phyloP scores from a whole-genome alignment of 2,329 filamentous ascomycete genomes.

The Dothideomycetidae sp. region DNA sequence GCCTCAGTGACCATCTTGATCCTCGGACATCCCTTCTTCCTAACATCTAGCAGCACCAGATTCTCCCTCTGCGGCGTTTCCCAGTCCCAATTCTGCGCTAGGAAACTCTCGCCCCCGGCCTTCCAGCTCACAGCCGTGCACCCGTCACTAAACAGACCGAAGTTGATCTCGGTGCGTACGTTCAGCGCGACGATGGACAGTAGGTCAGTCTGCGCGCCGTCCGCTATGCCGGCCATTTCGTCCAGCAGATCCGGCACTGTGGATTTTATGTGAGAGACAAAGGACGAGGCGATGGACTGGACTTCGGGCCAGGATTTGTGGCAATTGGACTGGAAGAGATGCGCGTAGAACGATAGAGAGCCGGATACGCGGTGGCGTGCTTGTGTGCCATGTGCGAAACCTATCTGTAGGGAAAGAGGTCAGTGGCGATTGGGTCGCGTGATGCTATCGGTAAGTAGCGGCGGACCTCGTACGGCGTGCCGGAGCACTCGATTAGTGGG shows the following conservation, averaged over 20 bases:
- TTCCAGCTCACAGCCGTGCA: conserved; percentile 41
- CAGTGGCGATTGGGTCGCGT: no score
- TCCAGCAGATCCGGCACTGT: conserved; percentile 31
- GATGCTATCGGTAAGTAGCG: not conserved
- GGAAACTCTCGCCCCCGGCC: conserved; percentile 24
- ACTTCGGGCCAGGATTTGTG: conserved; percentile 34
- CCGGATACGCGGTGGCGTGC: conserved; percentile 28
- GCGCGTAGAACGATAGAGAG: conserved; percentile 34
- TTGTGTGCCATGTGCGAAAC: conserved; percentile 31
- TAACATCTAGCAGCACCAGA: conserved; percentile 35
- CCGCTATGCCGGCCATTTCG: conserved; percentile 39
- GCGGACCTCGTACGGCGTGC: conserved; percentile 30
- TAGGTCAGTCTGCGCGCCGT: conserved; percentile 33
- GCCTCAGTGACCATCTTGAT: conserved; percentile 46
- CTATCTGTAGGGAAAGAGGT: no score
- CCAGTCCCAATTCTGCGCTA: conserved; percentile 52
- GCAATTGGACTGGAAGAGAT: conserved; percentile 34
- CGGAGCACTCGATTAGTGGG: conserved; percentile 27
- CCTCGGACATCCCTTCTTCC: conserved; percentile 29
- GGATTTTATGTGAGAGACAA: conserved; percentile 30
- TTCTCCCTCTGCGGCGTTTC: conserved; percentile 35
- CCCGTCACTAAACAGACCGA: conserved; percentile 44
- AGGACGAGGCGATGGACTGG: conserved; percentile 31
- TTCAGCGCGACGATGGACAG: conserved; percentile 45
- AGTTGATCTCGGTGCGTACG: conserved; percentile 42